These are phyloP conservation scores for Phytophthora uliginosa DNA, from an alignment of 352 stramenopile genomes.

Conservation along the genomic window DNA sequence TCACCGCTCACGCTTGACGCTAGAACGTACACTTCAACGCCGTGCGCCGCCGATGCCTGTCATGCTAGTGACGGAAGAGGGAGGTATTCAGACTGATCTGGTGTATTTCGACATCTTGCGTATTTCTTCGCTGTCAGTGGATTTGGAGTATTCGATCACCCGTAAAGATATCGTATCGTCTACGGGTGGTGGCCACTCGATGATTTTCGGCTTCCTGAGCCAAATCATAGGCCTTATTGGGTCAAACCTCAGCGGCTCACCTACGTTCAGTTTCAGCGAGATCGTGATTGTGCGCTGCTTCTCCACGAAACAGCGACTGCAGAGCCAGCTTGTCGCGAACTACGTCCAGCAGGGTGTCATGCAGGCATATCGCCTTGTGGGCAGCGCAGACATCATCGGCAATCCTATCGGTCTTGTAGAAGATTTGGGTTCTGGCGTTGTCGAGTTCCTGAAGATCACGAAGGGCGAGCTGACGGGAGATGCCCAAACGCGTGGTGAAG, in stretches of 20 bases:
- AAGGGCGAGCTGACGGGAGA: constrained; percentile 87
- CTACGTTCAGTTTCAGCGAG: constrained; percentile 86
- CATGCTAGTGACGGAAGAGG: constrained; percentile 62
- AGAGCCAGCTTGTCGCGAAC: constrained; percentile 86
- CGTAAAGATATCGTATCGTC: constrained; percentile 86
- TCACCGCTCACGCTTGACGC: constrained; percentile 61
- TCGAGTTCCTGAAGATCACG: constrained; percentile 92
- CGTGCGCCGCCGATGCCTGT: constrained; percentile 73
- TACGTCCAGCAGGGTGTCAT: constrained; percentile 87
- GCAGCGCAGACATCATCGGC: constrained; percentile 88
- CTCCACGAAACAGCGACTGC: constrained; percentile 80
- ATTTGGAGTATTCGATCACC: constrained; percentile 89
- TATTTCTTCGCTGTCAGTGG: constrained; percentile 76
- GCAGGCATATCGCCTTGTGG: constrained; percentile 87
- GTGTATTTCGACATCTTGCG: constrained; percentile 88
- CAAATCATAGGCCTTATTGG: constrained; percentile 87
- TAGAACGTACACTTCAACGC: constrained; percentile 69
- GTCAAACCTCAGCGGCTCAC: constrained; percentile 87
- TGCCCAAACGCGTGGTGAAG: constrained; percentile 85
- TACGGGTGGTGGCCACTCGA: constrained; percentile 65
- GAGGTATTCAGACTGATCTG: constrained; percentile 78
- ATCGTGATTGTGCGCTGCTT: constrained; percentile 90
- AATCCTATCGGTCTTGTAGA: constrained; percentile 91
- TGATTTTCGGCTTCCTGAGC: constrained; percentile 85
- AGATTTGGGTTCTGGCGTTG: constrained; percentile 86